These are phyloP conservation scores for Russula sp. DNA, from an alignment of 768 basidiomycete species.

Conservation along the genomic window DNA sequence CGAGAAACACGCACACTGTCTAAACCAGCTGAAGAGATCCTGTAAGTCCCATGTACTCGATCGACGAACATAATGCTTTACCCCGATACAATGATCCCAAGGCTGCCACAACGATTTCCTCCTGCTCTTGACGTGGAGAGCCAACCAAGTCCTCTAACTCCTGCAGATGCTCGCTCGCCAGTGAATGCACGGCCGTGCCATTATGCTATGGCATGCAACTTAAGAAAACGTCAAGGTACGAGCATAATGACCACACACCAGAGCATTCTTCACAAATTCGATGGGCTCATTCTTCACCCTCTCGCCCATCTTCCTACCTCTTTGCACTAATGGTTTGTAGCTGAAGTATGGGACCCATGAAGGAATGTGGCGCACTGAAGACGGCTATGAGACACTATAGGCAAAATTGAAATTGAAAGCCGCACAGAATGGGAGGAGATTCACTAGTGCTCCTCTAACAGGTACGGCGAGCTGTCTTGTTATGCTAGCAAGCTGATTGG, in stretches of 20 bases:
- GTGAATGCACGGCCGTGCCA: conserved; percentile 15
- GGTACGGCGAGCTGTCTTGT: no score
- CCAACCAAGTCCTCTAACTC: conserved; percentile 7
- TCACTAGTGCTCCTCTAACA: no score
- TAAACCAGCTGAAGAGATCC: neutral
- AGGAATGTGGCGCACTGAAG: no score
- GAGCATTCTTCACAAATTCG: conserved; percentile 3
- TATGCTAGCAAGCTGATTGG: no score
- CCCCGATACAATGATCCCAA: conserved; percentile 4
- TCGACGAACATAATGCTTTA: neutral
- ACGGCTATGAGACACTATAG: no score
- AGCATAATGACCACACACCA: neutral
- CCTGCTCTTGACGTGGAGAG: conserved; percentile 3
- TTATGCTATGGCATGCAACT: neutral
- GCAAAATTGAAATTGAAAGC: no score
- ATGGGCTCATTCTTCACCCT: no score
- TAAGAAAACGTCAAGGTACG: neutral
- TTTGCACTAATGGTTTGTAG: no score
- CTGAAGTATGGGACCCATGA: no score
- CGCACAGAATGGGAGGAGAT: no score
- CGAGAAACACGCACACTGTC: neutral
- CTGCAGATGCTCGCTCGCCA: conserved; percentile 9
- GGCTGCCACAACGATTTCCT: neutral
- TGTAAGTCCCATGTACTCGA: neutral
- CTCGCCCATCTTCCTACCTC: no score